Conservation (phyloP, 2,329 filamentous ascomycete species). For the Verticillium dahliae region DNA sequence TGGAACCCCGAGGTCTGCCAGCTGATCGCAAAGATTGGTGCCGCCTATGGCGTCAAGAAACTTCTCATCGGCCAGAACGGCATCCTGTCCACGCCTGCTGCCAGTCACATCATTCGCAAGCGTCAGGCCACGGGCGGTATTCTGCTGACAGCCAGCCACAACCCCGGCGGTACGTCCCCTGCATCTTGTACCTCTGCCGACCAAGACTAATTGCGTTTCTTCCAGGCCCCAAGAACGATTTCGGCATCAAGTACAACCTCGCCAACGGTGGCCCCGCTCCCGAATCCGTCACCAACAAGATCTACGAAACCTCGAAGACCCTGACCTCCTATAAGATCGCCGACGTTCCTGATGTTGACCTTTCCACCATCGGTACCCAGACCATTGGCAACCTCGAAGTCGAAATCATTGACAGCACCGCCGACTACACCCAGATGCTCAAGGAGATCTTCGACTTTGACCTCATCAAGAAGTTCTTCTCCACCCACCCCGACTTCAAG, state of each 20-base stretch:
- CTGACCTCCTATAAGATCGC: constrained; percentile 89
- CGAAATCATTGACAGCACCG: constrained; percentile 87
- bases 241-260: constrained; percentile 99
- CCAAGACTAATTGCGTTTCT: not conserved
- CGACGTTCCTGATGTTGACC: constrained; percentile 80
- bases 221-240: constrained; percentile 83
- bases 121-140: constrained; percentile 94
- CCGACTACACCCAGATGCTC: constrained; percentile 90
- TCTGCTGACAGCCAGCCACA: constrained; percentile 93
- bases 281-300: constrained; percentile 96
- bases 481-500: constrained; percentile 84
- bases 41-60: constrained; percentile 98
- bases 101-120: constrained; percentile 92
- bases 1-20: constrained; percentile 97
- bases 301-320: constrained; percentile 85
- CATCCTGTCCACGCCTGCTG: constrained; percentile 93
- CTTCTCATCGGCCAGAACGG: constrained; percentile 92
- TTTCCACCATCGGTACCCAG: constrained; percentile 73
- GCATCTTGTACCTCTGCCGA: constrained; percentile 2
- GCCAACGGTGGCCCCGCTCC: constrained; percentile 93
- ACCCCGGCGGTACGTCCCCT: constrained; percentile 73
- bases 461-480: constrained; percentile 90
- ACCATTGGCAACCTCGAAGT: constrained; percentile 85
- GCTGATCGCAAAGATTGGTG: constrained; percentile 93
- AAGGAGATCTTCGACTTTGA: constrained; percentile 99